Percentiles rank a stretch among this genome's conserved stretches.
phyloP scores from a whole-genome alignment of 768 basidiomycete species.

The Psilocybe azurescens region DNA sequence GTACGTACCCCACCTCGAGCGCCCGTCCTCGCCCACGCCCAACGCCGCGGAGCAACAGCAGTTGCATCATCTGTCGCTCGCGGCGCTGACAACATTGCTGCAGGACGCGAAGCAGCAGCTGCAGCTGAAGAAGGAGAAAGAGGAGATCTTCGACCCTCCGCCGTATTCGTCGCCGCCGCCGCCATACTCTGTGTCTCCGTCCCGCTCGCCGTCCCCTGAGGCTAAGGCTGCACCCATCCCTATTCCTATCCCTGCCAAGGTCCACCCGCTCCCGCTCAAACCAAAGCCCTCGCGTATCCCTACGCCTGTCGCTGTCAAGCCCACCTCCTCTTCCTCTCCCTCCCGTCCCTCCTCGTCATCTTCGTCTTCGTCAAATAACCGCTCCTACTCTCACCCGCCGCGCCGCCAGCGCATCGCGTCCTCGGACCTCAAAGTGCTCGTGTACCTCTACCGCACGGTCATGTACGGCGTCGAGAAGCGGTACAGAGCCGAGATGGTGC shows the following conservation, averaged over 20 bases:
- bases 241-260: background rate
- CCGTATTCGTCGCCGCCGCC: slow-evolving; percentile 15
- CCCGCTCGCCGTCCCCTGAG: background rate
- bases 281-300: background rate
- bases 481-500: slow-evolving; percentile 13
- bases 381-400: background rate
- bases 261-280: background rate
- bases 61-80: background rate
- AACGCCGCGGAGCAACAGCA: background rate
- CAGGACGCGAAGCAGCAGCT: slow-evolving; percentile 5
- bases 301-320: background rate
- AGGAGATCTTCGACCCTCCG: slow-evolving; percentile 7
- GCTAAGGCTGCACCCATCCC: background rate
- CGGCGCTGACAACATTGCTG: background rate
- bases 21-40: background rate
- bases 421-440: slow-evolving; percentile 26
- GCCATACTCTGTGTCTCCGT: slow-evolving; percentile 12
- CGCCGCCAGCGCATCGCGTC: slow-evolving; percentile 19
- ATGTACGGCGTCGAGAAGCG: slow-evolving; percentile 27
- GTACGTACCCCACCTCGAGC: background rate
- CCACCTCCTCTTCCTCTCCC: background rate
- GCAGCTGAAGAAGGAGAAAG: background rate
- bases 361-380: background rate
- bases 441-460: slow-evolving; percentile 28
- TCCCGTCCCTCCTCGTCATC: background rate